A percentile compares a stretch with the other conserved stretches of the same genome.
Conservation (phyloP, 257 asterid species). For the Cynanchum wilfordii region DNA sequence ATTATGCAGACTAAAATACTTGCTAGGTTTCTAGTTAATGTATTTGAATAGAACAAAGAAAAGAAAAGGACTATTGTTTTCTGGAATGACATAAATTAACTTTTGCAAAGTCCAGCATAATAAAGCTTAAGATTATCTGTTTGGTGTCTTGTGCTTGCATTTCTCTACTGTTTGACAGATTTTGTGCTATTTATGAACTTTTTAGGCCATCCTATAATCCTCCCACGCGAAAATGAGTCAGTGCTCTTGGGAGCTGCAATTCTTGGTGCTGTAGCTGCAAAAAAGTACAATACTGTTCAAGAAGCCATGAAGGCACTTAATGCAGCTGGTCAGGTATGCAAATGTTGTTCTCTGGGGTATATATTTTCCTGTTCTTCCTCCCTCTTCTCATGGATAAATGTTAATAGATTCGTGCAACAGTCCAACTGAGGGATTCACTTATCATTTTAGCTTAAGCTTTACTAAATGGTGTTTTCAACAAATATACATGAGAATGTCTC, state of each 20-base stretch:
- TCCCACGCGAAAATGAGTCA: conserved; percentile 88
- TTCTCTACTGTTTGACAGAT: neutral
- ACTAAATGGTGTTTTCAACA: neutral
- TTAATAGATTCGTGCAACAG: neutral
- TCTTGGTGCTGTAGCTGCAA: conserved; percentile 96
- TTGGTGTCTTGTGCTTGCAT: neutral
- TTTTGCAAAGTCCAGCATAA: neutral
- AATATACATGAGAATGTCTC: neutral
- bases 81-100: neutral
- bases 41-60: neutral
- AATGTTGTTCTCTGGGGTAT: neutral
- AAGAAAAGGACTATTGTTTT: neutral
- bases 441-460: neutral
- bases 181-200: conserved; percentile 13
- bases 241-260: conserved; percentile 97
- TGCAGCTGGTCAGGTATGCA: conserved; percentile 83
- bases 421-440: neutral
- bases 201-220: conserved; percentile 76
- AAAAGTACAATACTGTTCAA: conserved; percentile 53
- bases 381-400: neutral
- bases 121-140: neutral
- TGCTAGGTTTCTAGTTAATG: neutral
- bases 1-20: neutral
- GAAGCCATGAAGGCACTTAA: conserved; percentile 90
- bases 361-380: neutral